A percentile compares a stretch with the other conserved stretches of the same genome.
These are phyloP conservation scores for Aspergillus coremiiformis DNA, from an alignment of 495 filamentous ascomycete genomes.

Conservation along the genomic window DNA sequence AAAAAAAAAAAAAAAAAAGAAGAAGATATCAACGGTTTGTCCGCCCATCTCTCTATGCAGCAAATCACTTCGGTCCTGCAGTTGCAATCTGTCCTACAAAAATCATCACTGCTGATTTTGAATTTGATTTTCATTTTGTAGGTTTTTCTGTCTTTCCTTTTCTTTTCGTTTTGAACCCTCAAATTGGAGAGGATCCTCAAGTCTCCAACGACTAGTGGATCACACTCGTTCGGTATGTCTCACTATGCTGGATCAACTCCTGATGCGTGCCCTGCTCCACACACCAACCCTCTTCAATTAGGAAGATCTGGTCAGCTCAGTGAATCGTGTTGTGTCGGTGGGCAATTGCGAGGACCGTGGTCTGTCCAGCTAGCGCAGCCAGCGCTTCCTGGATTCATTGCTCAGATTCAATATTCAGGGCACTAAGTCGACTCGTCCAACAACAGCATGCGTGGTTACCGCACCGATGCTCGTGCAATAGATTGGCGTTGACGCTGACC, in stretches of 20 bases:
- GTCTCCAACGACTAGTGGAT: slow-evolving; percentile 30
- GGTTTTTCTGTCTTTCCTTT: not conserved
- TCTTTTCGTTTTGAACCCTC: not conserved
- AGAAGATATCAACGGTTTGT: no score
- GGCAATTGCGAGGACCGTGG: slow-evolving; percentile 68
- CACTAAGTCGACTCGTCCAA: slow-evolving; percentile 72
- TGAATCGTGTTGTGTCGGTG: slow-evolving; percentile 70
- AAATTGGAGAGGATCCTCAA: slow-evolving; percentile 3
- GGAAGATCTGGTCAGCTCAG: slow-evolving; percentile 65
- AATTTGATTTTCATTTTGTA: not conserved
- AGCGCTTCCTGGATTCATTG: slow-evolving; percentile 61
- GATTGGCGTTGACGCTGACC: slow-evolving; percentile 73
- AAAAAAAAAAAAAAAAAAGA: no score
- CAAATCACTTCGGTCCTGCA: no score
- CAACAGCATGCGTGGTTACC: slow-evolving; percentile 58
- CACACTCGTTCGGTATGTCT: slow-evolving; percentile 51
- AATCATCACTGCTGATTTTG: no score
- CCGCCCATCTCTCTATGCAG: no score
- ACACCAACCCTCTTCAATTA: slow-evolving; percentile 59
- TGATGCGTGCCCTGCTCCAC: slow-evolving; percentile 63
- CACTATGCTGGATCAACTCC: slow-evolving; percentile 53
- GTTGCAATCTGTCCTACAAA: no score
- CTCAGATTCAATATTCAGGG: slow-evolving; percentile 65
- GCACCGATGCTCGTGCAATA: slow-evolving; percentile 65
- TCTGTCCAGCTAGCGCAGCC: slow-evolving; percentile 55